Evolutionary conservation across 164 flowering plant species (phyloP).

Genomic region (Euptelea pleiosperma): DNA sequence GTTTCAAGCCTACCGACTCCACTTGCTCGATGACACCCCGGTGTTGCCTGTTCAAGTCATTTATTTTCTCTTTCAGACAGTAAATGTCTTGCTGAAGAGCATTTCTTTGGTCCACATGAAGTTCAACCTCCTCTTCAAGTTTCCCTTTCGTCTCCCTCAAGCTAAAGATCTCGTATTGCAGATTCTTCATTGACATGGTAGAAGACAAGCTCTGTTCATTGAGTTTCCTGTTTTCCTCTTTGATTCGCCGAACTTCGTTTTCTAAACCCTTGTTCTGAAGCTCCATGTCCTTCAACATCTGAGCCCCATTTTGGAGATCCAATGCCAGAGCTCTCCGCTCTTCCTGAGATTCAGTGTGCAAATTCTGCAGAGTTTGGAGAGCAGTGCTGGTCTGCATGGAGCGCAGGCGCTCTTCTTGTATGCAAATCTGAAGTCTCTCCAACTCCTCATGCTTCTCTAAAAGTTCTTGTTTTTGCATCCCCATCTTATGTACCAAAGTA

Average conservation of each 20-base stretch:
- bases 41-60: slow-evolving; percentile 45
- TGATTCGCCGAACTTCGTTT: slow-evolving; percentile 42
- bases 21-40: slow-evolving; percentile 52
- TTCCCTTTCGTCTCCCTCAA: slow-evolving; percentile 62
- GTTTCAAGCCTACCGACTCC: slow-evolving; percentile 58
- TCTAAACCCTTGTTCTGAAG: slow-evolving; percentile 43
- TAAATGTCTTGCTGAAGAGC: slow-evolving; percentile 58
- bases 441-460: slow-evolving; percentile 55
- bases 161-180: slow-evolving; percentile 45
- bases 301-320: slow-evolving; percentile 61
- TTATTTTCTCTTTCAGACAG: slow-evolving; percentile 60
- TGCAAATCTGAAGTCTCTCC: slow-evolving; percentile 42
- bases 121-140: slow-evolving; percentile 63
- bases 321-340: slow-evolving; percentile 53
- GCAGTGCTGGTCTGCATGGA: slow-evolving; percentile 53
- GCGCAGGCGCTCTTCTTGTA: slow-evolving; percentile 55
- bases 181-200: slow-evolving; percentile 36
- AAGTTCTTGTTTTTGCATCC: slow-evolving; percentile 60
- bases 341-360: slow-evolving; percentile 70
- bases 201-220: slow-evolving; percentile 50
- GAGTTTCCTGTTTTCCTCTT: slow-evolving; percentile 54
- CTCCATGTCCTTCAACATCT: slow-evolving; percentile 66
- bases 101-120: slow-evolving; percentile 43
- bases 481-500: slow-evolving; percentile 42
- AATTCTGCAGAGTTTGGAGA: slow-evolving; percentile 48